phyloP scores from a whole-genome alignment of 257 asterid genomes.

The Paraleonurus japonicus region DNA sequence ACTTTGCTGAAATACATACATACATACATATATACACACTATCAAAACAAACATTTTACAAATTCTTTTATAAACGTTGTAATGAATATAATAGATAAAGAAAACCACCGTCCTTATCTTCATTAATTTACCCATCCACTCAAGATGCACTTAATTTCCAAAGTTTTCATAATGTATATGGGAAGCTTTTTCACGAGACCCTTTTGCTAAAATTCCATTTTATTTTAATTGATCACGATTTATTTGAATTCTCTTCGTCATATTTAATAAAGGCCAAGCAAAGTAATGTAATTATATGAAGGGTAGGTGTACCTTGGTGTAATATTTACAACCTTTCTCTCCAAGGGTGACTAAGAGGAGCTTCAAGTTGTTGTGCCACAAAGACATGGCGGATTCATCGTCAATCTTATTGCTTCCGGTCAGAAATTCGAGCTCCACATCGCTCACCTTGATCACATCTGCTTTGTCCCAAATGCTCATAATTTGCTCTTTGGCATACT shows the following conservation, averaged over 20 bases:
- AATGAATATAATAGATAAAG: neutral
- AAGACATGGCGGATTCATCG: conserved; percentile 74
- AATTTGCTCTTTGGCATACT: conserved; percentile 76
- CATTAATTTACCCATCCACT: neutral
- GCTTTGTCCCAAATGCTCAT: conserved; percentile 92
- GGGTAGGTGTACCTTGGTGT: conserved; percentile 60
- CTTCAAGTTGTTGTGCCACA: conserved; percentile 84
- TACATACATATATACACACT: neutral
- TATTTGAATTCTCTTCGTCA: neutral
- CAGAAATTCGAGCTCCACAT: conserved; percentile 78
- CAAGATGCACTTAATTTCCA: neutral
- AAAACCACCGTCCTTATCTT: neutral
- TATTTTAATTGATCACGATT: neutral
- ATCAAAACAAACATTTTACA: too few relatives aligned
- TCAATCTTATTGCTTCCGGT: conserved; percentile 79
- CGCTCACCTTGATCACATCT: conserved; percentile 92
- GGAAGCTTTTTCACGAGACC: too few relatives aligned
- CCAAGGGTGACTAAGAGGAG: conserved; percentile 93
- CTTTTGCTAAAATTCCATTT: neutral
- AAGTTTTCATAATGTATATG: neutral
- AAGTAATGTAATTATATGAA: neutral
- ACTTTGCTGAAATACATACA: neutral
- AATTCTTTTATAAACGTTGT: neutral
- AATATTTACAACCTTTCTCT: conserved; percentile 83
- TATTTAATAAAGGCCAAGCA: neutral